Conservation (phyloP, 1,139 yeast genomes). For the Kodamaea sp. region DNA sequence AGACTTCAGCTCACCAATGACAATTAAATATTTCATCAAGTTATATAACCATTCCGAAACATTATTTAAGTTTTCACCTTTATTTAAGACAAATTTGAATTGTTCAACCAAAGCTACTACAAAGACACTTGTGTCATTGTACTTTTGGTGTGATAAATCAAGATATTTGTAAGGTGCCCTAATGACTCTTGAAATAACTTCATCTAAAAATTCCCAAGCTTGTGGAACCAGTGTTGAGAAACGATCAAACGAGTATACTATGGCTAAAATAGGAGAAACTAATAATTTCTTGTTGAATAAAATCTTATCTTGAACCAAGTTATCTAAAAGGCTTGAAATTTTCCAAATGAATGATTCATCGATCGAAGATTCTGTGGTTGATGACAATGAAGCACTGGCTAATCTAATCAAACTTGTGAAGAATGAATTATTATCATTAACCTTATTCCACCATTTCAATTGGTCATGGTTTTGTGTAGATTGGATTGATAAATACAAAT, state of each 20-base stretch:
- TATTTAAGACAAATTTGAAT: conserved; percentile 46
- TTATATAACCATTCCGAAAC: conserved; percentile 47
- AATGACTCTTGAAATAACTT: conserved; percentile 64
- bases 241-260: conserved; percentile 35
- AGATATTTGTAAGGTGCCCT: conserved; percentile 80
- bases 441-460: conserved; percentile 65
- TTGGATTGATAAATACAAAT: conserved; percentile 41
- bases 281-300: conserved; percentile 47
- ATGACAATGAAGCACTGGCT: conserved; percentile 34
- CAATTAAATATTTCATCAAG: conserved; percentile 39
- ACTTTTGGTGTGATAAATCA: conserved; percentile 51
- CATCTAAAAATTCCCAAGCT: conserved; percentile 64
- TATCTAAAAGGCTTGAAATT: conserved; percentile 22
- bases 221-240: conserved; percentile 5
- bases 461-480: conserved; percentile 33
- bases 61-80: conserved; percentile 3
- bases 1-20: conserved; percentile 52
- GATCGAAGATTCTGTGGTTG: conserved; percentile 31
- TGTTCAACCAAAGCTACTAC: conserved; percentile 70
- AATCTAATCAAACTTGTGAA: conserved; percentile 59
- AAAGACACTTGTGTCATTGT: conserved; percentile 56
- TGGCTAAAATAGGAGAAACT: conserved; percentile 42
- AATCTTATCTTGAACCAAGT: conserved; percentile 22
- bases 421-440: conserved; percentile 44
- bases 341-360: conserved; percentile 20